Conservation (phyloP, 345 rosid species). For the Isatis tinctoria region DNA sequence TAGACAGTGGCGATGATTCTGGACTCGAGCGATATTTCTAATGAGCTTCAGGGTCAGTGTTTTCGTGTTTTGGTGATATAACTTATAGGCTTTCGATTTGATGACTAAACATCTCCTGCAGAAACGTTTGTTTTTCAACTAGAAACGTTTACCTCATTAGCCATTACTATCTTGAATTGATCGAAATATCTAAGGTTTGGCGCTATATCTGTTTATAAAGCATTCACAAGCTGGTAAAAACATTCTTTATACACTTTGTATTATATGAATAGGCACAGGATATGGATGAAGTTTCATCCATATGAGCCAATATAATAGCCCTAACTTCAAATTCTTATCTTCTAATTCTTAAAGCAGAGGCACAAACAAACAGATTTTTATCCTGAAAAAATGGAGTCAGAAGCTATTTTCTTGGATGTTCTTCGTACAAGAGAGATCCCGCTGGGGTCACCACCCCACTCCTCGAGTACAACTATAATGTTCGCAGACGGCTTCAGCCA, state of each 20-base stretch:
- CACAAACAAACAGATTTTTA: background rate
- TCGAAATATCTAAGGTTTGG: background rate
- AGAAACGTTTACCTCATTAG: background rate
- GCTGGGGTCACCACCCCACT: conserved; percentile 89
- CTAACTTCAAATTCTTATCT: background rate
- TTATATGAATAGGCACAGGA: background rate
- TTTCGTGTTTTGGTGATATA: too few relatives aligned
- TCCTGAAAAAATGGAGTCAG: background rate
- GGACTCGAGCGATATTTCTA: too few relatives aligned
- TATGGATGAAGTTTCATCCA: background rate
- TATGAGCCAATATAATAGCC: background rate
- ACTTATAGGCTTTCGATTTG: background rate
- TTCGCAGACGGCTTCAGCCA: conserved; percentile 83
- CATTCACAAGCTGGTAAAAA: background rate
- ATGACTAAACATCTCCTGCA: background rate
- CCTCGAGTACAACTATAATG: conserved; percentile 79
- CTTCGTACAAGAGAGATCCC: conserved; percentile 74
- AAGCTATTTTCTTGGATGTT: conserved; percentile 24
- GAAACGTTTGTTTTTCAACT: background rate
- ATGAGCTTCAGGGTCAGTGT: too few relatives aligned
- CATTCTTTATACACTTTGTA: conserved; percentile 4
- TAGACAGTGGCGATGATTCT: too few relatives aligned
- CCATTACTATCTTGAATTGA: background rate
- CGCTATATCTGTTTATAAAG: background rate
- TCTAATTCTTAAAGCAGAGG: background rate